Base-by-base conservation (phyloP, 768 basidiomycete genomes). In the Pisolithus orientalis region DNA sequence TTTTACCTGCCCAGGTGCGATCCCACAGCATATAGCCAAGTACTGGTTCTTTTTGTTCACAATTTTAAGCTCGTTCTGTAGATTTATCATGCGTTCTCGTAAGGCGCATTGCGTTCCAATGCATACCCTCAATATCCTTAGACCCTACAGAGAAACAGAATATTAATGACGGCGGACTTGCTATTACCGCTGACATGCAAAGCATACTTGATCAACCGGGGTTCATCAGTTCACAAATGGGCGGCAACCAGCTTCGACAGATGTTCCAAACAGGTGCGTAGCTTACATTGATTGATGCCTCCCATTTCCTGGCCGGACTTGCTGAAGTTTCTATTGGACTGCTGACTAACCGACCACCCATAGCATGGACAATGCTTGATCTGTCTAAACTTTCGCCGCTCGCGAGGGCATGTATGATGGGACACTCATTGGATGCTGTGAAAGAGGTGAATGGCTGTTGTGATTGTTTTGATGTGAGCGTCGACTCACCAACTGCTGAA, bases 261-360 rank as follows among this genome's bases (percentile, higher is more conserved):
- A 69, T 67, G 65, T 67, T 69, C 42, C 65, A 63, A 46, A 54
- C 13, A 31, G 62, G 65, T 67, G 43, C 11, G 60, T 61, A 7
- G 39, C 25, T n/a, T 38, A 11, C 34, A 11, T 13, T 34, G 34
- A 34, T 34, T 31, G 47, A 7, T 29, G n/a, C 28, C 37, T 34
- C 24, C 24, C 16, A 21, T 39, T 5, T 49, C 9, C 31, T 32
- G 17, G 10, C 11, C 8, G 16, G 17, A 9, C 29, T 24, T 9
- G 21, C 21, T 21, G 6, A 13, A 44, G 28, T 17, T 14, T 11
- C 13, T 27, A 13, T 21, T 11, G 17, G 32, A 11, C 11, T 11
- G 9, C 11, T 34, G 2, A 34, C 25, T 16, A 44, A 53, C 24
- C 31, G 31, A 53, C 38, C 21, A 25, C 7, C 21, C 21, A 1